phyloP scores from a whole-genome alignment of 1,284 basidiomycete genomes.

The Pseudozyma hubeiensis region DNA sequence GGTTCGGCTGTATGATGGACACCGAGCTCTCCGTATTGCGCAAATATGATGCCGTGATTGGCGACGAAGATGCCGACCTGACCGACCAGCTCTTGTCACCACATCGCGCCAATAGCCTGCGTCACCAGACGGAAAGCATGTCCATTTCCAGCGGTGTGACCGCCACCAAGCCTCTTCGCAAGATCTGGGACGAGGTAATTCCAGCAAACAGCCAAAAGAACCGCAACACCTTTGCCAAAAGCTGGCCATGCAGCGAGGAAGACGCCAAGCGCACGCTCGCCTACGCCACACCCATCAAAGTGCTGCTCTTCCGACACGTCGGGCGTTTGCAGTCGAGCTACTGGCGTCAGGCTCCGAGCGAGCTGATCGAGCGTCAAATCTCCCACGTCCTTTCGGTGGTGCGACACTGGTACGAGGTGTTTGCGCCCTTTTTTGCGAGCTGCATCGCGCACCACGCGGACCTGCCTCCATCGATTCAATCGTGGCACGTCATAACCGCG shows the following conservation, averaged over 20 bases:
- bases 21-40: conserved; percentile 35
- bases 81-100: conserved; percentile 24
- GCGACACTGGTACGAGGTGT: conserved; percentile 38
- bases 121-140: conserved; percentile 4
- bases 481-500: conserved; percentile 37
- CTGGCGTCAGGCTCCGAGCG: conserved; percentile 33
- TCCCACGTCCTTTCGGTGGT: conserved; percentile 30
- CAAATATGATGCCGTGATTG: conserved; percentile 40
- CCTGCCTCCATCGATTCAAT: conserved; percentile 32
- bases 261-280: conserved; percentile 31
- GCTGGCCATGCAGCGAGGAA: conserved; percentile 36
- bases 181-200: conserved; percentile 49
- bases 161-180: conserved; percentile 14
- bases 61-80: conserved; percentile 43
- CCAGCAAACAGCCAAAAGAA: conserved; percentile 29
- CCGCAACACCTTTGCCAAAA: conserved; percentile 27
- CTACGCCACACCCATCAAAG: conserved; percentile 43
- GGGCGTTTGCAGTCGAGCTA: conserved; percentile 36
- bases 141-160: neutral
- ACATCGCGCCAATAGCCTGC: conserved; percentile 8
- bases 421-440: conserved; percentile 34
- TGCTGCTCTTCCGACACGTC: conserved; percentile 45
- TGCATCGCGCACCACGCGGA: conserved; percentile 29
- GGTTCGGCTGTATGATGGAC: conserved; percentile 44
- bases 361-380: conserved; percentile 40